Evolutionary conservation across 768 basidiomycete genomes (phyloP).

Genomic region (Naganishia friedmannii): DNA sequence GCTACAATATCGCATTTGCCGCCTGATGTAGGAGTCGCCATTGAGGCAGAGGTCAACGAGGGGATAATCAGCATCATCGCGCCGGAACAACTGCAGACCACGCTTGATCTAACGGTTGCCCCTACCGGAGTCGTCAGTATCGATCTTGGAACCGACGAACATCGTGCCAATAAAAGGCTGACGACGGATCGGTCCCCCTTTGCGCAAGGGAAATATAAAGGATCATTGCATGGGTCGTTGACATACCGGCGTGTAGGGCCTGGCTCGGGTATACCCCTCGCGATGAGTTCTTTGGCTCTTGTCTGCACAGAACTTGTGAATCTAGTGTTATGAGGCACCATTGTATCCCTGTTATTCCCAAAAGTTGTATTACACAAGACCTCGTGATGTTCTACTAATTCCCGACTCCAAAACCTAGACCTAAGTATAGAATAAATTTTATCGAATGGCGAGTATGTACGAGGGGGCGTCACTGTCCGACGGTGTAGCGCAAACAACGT

Average conservation of each 20-base stretch:
- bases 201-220: neutral
- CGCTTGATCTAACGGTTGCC: neutral
- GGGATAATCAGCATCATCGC: neutral
- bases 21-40: neutral
- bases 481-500: no score
- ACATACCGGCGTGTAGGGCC: neutral
- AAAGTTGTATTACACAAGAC: neutral
- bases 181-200: neutral
- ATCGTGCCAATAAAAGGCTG: neutral
- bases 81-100: constrained; percentile 1
- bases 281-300: constrained; percentile 1
- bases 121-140: neutral
- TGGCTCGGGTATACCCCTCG: neutral
- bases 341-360: neutral
- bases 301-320: neutral
- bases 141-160: constrained; percentile 2
- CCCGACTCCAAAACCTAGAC: no score
- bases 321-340: neutral
- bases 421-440: no score
- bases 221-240: neutral
- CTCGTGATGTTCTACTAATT: no score
- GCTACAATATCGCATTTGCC: constrained; percentile 4
- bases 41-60: constrained; percentile 1
- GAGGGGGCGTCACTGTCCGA: no score
- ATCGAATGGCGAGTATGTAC: no score